phyloP scores from a whole-genome alignment of 176 grass and related monocot genomes.

The Otatea glauca region DNA sequence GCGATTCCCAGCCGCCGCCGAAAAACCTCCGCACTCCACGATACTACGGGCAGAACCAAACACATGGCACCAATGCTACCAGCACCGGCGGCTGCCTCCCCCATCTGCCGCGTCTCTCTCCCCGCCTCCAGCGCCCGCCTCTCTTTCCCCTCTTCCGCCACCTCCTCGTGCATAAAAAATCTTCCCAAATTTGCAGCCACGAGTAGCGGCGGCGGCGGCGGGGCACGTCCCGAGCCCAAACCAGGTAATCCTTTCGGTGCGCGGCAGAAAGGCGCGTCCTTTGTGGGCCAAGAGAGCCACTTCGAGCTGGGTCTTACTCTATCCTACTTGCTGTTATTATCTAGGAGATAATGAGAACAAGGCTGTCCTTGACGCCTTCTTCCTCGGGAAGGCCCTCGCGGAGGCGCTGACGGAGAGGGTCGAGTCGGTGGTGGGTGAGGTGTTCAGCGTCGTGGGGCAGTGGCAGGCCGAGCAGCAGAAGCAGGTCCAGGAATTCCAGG shows the following conservation, averaged over 20 bases:
- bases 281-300: neutral
- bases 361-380: slow-evolving; percentile 87
- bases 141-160: slow-evolving; percentile 17
- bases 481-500: slow-evolving; percentile 85
- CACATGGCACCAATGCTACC: slow-evolving; percentile 37
- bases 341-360: slow-evolving; percentile 82
- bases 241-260: slow-evolving; percentile 43
- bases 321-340: neutral
- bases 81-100: neutral
- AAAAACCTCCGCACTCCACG: neutral
- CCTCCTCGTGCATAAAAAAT: neutral
- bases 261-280: neutral
- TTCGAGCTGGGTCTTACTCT: slow-evolving; percentile 10
- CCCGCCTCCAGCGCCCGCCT: neutral
- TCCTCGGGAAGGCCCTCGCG: slow-evolving; percentile 90
- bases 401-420: slow-evolving; percentile 83
- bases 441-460: slow-evolving; percentile 82
- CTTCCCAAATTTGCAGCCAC: slow-evolving; percentile 4
- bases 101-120: neutral
- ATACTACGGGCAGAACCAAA: neutral
- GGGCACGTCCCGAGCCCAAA: slow-evolving; percentile 44
- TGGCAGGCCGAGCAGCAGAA: slow-evolving; percentile 98
- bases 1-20: neutral
- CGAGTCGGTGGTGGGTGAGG: slow-evolving; percentile 79
- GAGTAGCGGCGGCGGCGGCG: slow-evolving; percentile 42